Conservation (phyloP, 2,329 filamentous ascomycete genomes). For the Arthrinium phaeospermum region DNA sequence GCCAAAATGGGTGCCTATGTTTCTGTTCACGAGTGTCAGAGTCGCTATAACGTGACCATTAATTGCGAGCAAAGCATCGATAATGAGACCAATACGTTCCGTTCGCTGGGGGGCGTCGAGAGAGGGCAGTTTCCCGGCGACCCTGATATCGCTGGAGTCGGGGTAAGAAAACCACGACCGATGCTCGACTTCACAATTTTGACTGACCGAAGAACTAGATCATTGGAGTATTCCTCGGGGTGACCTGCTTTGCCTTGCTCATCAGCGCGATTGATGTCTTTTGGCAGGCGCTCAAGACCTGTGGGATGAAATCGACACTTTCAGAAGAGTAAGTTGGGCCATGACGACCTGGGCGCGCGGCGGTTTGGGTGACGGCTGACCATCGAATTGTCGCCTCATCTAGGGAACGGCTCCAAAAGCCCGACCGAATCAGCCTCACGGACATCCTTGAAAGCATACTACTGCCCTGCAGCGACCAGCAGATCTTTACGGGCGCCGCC, state of each 20-base stretch:
- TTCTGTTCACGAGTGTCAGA: conserved; percentile 28
- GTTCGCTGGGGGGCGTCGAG: neutral
- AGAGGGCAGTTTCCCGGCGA: neutral
- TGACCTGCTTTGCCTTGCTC: neutral
- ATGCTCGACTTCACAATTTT: neutral
- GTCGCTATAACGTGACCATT: conserved; percentile 27
- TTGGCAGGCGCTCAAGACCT: neutral
- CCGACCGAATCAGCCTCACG: conserved; percentile 29
- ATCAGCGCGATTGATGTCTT: neutral
- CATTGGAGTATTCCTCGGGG: neutral
- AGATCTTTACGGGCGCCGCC: conserved; percentile 44
- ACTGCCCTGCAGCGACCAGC: conserved; percentile 43
- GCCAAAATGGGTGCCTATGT: conserved; percentile 29
- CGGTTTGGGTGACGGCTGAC: neutral
- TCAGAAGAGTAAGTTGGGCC: neutral
- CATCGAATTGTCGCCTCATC: neutral
- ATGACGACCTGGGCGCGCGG: too few relatives aligned
- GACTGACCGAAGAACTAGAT: neutral
- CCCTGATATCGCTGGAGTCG: neutral
- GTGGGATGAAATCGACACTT: neutral
- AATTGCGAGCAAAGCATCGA: conserved; percentile 25
- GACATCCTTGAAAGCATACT: conserved; percentile 40
- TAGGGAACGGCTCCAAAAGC: neutral
- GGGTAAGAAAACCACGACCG: neutral
- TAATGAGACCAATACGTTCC: conserved; percentile 1